A percentile compares a stretch with the other conserved stretches of the same genome.
These are phyloP conservation scores for Mortierella sp. DNA, from an alignment of 371 early-diverging fungal genomes.

Conservation along the genomic window DNA sequence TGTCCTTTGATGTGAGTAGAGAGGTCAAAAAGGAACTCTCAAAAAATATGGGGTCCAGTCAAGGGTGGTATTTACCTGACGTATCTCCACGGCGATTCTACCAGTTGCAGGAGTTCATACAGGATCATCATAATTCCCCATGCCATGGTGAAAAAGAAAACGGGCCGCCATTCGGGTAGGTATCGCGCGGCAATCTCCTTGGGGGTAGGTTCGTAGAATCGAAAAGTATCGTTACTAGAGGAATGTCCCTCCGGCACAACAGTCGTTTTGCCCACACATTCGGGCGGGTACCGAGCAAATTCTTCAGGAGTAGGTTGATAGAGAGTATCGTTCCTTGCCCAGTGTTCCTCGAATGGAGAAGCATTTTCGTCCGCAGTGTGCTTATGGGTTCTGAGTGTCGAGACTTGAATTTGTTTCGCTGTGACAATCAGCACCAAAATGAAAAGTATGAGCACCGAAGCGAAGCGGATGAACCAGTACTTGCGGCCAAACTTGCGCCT, in stretches of 20 bases:
- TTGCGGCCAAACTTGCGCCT: not conserved
- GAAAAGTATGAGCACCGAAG: not conserved
- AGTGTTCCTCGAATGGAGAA: no score
- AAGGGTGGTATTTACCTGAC: not conserved
- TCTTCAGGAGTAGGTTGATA: no score
- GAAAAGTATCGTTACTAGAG: no score
- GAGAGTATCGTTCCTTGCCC: no score
- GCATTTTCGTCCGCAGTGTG: not conserved
- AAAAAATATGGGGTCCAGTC: no score
- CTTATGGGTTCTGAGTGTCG: not conserved
- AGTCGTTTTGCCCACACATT: no score
- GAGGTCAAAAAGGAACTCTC: not conserved
- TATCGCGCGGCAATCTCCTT: not conserved
- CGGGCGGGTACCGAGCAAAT: no score
- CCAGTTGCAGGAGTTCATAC: not conserved
- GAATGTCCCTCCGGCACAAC: no score
- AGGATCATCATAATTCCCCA: not conserved
- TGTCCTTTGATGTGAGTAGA: not conserved
- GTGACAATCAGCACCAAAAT: not conserved
- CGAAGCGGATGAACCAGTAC: not conserved
- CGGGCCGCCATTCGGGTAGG: not conserved
- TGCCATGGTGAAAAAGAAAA: not conserved
- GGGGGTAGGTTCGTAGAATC: no score
- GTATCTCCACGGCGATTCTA: not conserved
- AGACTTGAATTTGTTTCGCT: not conserved